Evolutionary conservation across 2,329 filamentous ascomycete genomes (phyloP), one percentile per base, ranked within the genome.

Genomic region (Myriosclerotinia curreyana): DNA sequence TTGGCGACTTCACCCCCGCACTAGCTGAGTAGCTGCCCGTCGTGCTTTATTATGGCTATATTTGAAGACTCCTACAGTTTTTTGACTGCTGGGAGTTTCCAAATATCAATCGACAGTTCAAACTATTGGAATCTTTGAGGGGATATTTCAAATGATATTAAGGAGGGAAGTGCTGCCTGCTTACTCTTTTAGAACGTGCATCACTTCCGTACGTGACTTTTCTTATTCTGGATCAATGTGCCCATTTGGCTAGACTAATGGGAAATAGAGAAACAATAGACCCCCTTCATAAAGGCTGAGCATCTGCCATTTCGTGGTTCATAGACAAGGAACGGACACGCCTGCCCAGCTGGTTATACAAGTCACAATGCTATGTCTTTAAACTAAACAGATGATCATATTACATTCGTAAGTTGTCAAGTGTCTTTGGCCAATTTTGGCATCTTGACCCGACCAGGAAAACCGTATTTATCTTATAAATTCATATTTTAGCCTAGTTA

Each of bases 401-500:
- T 15, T 34, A 58, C n/a, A 36, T 46, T 31, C 28, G n/a, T 9
- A 36, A 48, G 14, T 15, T 48, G 8, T 3, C n/a, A n/a, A 31
- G 14, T 14, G 25, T 15, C 14, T n/a, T 15, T 36, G 22, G 8
- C 25, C 14, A 36, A 36, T 25, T 38, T 5, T 17, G 25, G 31
- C 42, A 25, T 17, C 20, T 36, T 25, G 28, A 36, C 44, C 12
- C 0, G 22, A 58, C 36, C 22, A 36, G 48, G n/a, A 20, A 22
- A 36, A 48, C 9, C 34, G 11, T 2, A 20, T 17, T 48, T 22
- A 12, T 38, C 15, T 59, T 22, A 20, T 15, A 22, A 59, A 48
- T 12, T 48, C 42, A 25, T 46, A 25, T 59, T 59, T 42, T 38
- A 59, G 55, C 8, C 42, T 59, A 59, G 48, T 59, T 48, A 36